Evolutionary conservation across 371 early-diverging fungal species (phyloP).

Genomic region (Mucor ambiguus): DNA sequence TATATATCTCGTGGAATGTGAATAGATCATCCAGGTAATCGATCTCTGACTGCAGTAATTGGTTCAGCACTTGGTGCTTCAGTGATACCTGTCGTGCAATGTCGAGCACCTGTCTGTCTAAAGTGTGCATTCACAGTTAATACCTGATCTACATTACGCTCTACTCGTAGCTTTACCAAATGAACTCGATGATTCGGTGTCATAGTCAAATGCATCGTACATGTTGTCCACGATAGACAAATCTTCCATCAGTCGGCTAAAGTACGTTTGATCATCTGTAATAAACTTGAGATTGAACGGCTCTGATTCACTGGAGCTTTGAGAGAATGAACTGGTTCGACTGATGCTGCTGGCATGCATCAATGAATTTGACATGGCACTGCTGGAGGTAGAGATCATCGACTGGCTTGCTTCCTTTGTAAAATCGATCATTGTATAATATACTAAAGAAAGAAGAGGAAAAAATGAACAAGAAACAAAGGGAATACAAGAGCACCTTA

Average conservation of each 20-base stretch:
- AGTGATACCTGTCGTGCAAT: slow-evolving; percentile 16
- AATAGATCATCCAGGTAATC: slow-evolving; percentile 19
- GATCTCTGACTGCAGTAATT: slow-evolving; percentile 18
- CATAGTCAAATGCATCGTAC: slow-evolving; percentile 10
- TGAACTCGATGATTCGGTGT: neutral
- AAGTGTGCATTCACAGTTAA: neutral
- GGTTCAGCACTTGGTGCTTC: slow-evolving; percentile 17
- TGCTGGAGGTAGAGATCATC: neutral
- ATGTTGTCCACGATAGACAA: slow-evolving; percentile 22
- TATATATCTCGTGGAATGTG: slow-evolving; percentile 24
- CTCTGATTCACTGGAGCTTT: neutral
- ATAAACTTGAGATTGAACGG: slow-evolving; percentile 17
- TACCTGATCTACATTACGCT: neutral
- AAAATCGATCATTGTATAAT: neutral
- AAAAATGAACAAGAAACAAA: neutral
- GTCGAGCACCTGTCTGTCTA: slow-evolving; percentile 22
- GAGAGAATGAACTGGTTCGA: neutral
- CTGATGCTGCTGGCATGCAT: neutral
- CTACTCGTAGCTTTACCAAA: slow-evolving; percentile 4
- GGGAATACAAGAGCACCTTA: neutral
- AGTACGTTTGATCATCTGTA: slow-evolving; percentile 9
- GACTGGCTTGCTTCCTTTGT: slow-evolving; percentile 5
- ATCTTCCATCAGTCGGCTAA: slow-evolving; percentile 19
- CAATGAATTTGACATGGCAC: neutral
- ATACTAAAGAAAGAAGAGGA: neutral